phyloP scores from a whole-genome alignment of 306 rosid species.

The Pachyrhizus erosus region DNA sequence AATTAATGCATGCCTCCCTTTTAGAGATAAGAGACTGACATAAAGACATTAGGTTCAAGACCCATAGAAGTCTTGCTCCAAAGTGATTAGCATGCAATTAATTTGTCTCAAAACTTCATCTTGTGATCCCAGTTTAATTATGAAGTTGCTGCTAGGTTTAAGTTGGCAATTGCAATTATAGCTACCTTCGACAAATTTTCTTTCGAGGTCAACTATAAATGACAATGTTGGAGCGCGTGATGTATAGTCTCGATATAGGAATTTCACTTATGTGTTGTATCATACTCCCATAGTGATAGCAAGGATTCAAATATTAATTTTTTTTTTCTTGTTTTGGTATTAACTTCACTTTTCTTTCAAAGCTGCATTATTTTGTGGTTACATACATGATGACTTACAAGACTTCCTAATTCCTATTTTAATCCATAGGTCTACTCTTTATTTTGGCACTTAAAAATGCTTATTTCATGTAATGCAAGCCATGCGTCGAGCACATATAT shows the following conservation, averaged over 20 bases:
- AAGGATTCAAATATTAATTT: background rate
- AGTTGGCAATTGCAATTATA: background rate
- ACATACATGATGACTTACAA: background rate
- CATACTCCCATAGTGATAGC: background rate
- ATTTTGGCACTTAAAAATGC: background rate
- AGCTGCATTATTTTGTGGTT: background rate
- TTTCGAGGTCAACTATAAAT: background rate
- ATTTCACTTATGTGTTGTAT: background rate
- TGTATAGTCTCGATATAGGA: background rate
- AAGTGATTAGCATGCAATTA: background rate
- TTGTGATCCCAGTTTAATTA: background rate
- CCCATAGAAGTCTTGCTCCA: background rate
- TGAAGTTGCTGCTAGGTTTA: background rate
- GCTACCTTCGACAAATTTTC: background rate
- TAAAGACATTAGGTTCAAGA: background rate
- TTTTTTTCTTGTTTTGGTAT: too few relatives aligned
- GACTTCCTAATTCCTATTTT: background rate
- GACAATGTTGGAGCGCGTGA: background rate
- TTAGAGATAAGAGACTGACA: background rate
- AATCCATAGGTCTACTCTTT: background rate
- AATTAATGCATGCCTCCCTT: background rate
- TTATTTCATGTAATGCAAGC: background rate
- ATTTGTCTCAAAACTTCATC: background rate
- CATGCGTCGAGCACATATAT: too few relatives aligned
- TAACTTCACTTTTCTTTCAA: background rate